Conservation (phyloP, 2,329 filamentous ascomycete species). For the Apiospora rasikravindrae region DNA sequence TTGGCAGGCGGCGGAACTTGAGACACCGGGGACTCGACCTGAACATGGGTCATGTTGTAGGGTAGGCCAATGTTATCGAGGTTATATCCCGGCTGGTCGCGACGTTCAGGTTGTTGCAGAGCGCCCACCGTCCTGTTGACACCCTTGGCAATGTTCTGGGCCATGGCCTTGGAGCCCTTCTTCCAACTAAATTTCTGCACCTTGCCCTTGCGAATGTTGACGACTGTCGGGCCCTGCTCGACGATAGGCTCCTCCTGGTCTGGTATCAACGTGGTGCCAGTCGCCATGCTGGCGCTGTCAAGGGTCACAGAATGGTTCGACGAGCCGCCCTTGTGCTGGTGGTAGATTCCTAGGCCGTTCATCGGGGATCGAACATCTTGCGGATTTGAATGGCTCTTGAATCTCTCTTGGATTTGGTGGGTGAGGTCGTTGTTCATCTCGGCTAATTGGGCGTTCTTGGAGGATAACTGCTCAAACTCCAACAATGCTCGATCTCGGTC, state of each 20-base stretch:
- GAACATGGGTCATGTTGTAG: slow-evolving; percentile 70
- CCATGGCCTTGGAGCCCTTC: slow-evolving; percentile 91
- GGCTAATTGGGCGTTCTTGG: slow-evolving; percentile 91
- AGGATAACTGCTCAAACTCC: slow-evolving; percentile 93
- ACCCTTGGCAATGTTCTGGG: slow-evolving; percentile 92
- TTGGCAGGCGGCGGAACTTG: slow-evolving; percentile 33
- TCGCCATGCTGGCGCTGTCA: slow-evolving; percentile 59
- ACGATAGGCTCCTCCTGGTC: slow-evolving; percentile 71
- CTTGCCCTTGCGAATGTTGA: slow-evolving; percentile 93
- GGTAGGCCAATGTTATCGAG: slow-evolving; percentile 72
- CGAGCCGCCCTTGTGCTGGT: slow-evolving; percentile 52
- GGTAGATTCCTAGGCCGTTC: slow-evolving; percentile 64
- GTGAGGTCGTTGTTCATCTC: slow-evolving; percentile 96
- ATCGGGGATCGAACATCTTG: slow-evolving; percentile 51
- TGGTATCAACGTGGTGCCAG: slow-evolving; percentile 63
- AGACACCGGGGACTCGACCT: slow-evolving; percentile 53
- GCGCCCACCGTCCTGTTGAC: slow-evolving; percentile 90
- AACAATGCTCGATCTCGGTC: slow-evolving; percentile 92
- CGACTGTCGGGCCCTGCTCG: slow-evolving; percentile 85
- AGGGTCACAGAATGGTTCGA: slow-evolving; percentile 57
- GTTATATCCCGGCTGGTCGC: slow-evolving; percentile 58
- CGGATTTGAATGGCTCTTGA: slow-evolving; percentile 70
- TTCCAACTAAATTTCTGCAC: slow-evolving; percentile 99
- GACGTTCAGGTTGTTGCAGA: slow-evolving; percentile 64
- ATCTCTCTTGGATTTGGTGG: slow-evolving; percentile 90